phyloP scores from a whole-genome alignment of 495 filamentous ascomycete species.

The Annulohypoxylon bovei region DNA sequence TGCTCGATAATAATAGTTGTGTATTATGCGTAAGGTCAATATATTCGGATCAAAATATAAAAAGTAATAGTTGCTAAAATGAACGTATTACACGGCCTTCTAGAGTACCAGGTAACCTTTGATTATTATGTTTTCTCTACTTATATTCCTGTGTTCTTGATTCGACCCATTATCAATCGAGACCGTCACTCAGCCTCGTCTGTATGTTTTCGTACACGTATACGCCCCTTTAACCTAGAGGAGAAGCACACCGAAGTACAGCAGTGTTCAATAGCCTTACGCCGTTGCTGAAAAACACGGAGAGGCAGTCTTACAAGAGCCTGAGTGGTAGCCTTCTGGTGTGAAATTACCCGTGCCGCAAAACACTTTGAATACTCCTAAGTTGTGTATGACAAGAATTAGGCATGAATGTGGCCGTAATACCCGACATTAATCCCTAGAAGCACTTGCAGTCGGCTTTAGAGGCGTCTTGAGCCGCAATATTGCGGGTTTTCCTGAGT shows the following conservation, averaged over 20 bases:
- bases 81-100: no score
- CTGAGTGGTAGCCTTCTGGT: neutral
- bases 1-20: neutral
- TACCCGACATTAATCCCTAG: neutral
- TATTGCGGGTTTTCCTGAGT: neutral
- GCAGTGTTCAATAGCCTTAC: no score
- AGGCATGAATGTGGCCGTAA: neutral
- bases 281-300: no score
- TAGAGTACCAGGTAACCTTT: no score
- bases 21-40: neutral
- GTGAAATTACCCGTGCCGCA: neutral
- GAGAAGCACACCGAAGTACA: no score
- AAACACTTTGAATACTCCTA: neutral
- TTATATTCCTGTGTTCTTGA: neutral
- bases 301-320: neutral
- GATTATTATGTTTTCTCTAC: neutral
- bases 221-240: no score
- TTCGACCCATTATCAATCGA: neutral
- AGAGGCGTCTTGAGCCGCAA: neutral
- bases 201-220: no score
- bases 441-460: neutral
- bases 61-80: no score
- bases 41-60: no score
- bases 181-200: neutral
- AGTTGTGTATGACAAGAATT: neutral